Evolutionary conservation across 352 stramenopile species (phyloP).

Genomic region (Pythium graminicola): DNA sequence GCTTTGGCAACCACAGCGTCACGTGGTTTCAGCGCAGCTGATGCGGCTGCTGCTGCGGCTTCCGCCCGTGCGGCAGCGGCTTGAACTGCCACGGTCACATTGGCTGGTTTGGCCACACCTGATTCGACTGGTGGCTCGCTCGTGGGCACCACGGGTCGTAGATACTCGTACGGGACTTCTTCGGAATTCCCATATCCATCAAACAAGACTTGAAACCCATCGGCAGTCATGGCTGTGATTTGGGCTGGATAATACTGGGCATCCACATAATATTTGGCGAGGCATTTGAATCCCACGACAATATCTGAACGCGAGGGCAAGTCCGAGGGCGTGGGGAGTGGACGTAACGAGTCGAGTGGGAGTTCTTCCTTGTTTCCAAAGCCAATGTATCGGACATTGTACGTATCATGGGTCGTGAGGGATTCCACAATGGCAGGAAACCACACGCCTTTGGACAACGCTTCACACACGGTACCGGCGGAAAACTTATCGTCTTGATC

Average conservation of each 20-base stretch:
- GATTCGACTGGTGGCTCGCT: background rate
- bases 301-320: conserved; percentile 39
- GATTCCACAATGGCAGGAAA: conserved; percentile 61
- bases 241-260: conserved; percentile 63
- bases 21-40: conserved; percentile 16
- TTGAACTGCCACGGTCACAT: background rate
- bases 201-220: conserved; percentile 85
- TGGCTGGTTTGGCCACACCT: background rate
- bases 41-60: conserved; percentile 1
- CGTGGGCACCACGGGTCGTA: conserved; percentile 25
- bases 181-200: conserved; percentile 86
- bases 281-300: conserved; percentile 50
- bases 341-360: conserved; percentile 31
- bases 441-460: conserved; percentile 57
- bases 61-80: conserved; percentile 3
- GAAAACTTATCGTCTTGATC: conserved; percentile 22
- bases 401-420: conserved; percentile 42
- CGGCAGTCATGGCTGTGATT: conserved; percentile 52
- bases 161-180: conserved; percentile 87
- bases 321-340: background rate
- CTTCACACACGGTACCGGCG: conserved; percentile 49
- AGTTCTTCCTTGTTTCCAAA: conserved; percentile 61
- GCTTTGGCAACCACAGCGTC: conserved; percentile 46
- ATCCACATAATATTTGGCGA: conserved; percentile 80
- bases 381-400: conserved; percentile 69